phyloP scores from a whole-genome alignment of 345 rosid species.

The Microcos paniculata region DNA sequence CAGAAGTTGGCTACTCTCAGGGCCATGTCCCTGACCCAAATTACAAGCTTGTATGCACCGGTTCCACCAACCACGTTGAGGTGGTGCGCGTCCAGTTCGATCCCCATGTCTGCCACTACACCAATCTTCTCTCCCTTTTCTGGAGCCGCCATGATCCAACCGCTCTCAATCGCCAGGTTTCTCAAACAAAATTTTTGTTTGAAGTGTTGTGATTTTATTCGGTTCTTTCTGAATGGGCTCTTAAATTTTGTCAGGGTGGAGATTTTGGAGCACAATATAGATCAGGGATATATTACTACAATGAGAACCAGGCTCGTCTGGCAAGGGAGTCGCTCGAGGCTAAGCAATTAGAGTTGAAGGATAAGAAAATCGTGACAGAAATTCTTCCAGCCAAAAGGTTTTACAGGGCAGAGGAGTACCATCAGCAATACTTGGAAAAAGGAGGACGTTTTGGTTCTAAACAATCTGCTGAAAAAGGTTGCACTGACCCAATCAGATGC shows the following conservation, averaged over 20 bases:
- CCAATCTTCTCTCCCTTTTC: constrained; percentile 60
- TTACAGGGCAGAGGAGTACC: constrained; percentile 87
- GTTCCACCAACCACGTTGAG: constrained; percentile 73
- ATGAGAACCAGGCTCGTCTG: constrained; percentile 77
- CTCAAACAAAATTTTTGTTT: neutral
- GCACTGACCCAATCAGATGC: constrained; percentile 92
- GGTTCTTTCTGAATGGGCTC: neutral
- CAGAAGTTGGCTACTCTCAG: constrained; percentile 87
- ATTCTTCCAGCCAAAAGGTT: constrained; percentile 87
- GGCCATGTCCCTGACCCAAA: constrained; percentile 63
- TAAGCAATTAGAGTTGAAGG: constrained; percentile 52
- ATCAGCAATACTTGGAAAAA: constrained; percentile 87
- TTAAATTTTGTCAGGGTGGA: constrained; percentile 39
- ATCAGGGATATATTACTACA: constrained; percentile 81
- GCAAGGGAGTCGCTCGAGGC: constrained; percentile 63
- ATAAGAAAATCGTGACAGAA: constrained; percentile 79
- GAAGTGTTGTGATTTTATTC: neutral
- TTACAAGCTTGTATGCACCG: constrained; percentile 66
- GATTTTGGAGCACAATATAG: constrained; percentile 85
- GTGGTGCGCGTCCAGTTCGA: constrained; percentile 84
- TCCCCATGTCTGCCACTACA: constrained; percentile 54
- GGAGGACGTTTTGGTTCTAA: constrained; percentile 76
- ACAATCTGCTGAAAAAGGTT: constrained; percentile 80
- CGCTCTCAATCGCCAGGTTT: constrained; percentile 77
- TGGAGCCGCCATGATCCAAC: constrained; percentile 88